Evolutionary conservation across 305 asterid species (phyloP), one percentile per base, ranked within the genome.

Genomic region (Striga hermonthica): DNA sequence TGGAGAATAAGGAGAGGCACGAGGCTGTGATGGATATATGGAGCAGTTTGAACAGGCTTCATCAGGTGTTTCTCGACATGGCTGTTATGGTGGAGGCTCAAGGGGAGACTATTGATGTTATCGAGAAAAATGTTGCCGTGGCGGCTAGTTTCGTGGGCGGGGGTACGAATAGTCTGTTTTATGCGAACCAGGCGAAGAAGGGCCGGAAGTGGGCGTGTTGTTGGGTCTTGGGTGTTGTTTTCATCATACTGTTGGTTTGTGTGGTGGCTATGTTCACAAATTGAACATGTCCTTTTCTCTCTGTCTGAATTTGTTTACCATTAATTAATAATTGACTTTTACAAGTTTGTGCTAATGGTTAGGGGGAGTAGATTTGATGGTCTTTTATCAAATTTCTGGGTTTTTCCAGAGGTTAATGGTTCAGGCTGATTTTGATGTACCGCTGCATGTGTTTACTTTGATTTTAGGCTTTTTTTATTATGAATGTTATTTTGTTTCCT

Each of bases 51-150:
- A 86, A 83, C 37, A 89, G 81, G 79, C 98, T 89, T 67, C 96
- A 89, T 80, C 95, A 87, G 72, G 83, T 87, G 67, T 89, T 86
- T 79, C 92, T 91, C 35, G 96, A 92, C 66, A 84, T 92, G 90
- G 95, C 88, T 50, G 95, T 84, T 43, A 58, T 92, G 77, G 95
- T 89, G 68, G 98, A 84, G 75, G 60, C 86, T 57, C 97, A 92
- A 60, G 96, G 91, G 2, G 89, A 86, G 40, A 73, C 70, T 82
- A 72, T 85, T 28, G 84, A 83, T 62, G 89, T 87, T 59, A 87
- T 87, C 5, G 97, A 85, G 77, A 73, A 64, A 3, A 85, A 83
- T 34, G 86, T 92, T 9, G 88, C 84, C 0, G 61, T 15, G 0
- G 96, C 97, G 0, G 88, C 86, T 60, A 84, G 91, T 77, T 92